A percentile compares a stretch with the other conserved stretches of the same genome.
Evolutionary conservation across 352 stramenopile species (phyloP).

Genomic region (Phytopythium mirpurense): DNA sequence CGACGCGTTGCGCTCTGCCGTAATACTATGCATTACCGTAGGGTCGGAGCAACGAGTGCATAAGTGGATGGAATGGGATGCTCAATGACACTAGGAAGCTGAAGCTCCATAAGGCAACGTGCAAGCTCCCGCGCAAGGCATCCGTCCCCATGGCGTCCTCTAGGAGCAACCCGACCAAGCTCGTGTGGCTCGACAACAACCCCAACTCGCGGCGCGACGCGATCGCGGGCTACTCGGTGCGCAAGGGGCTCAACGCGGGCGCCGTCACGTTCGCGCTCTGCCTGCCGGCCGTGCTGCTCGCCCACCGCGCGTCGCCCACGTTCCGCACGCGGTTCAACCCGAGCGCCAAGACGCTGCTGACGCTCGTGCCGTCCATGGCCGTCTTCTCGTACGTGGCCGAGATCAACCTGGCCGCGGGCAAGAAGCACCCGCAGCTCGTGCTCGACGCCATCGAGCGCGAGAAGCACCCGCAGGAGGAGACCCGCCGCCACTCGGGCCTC

Average conservation of each 20-base stretch:
- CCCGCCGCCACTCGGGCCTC: constrained; percentile 17
- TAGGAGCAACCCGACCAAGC: constrained; percentile 3
- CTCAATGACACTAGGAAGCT: too few relatives aligned
- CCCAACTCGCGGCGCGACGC: background rate
- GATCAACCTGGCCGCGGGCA: constrained; percentile 49
- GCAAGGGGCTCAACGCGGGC: background rate
- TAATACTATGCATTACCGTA: too few relatives aligned
- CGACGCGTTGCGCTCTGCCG: too few relatives aligned
- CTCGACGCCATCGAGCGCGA: constrained; percentile 34
- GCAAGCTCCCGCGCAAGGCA: background rate
- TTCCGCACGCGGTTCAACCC: constrained; percentile 69
- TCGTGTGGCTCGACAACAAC: constrained; percentile 8
- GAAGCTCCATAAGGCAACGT: background rate
- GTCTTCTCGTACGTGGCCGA: constrained; percentile 68
- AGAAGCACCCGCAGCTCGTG: constrained; percentile 63
- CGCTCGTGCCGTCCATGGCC: constrained; percentile 53
- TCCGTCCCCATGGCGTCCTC: background rate
- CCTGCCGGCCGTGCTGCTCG: constrained; percentile 8
- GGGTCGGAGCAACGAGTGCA: too few relatives aligned
- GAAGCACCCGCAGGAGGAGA: constrained; percentile 11
- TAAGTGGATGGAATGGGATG: too few relatives aligned
- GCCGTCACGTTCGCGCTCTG: constrained; percentile 3
- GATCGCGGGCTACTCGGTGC: constrained; percentile 3
- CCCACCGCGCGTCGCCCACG: constrained; percentile 53
- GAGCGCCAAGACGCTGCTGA: constrained; percentile 72